Evolutionary conservation across 2,329 filamentous ascomycete species (phyloP), one percentile per base, ranked within the genome.

Genomic region (Chrysosporium queenslandicum): DNA sequence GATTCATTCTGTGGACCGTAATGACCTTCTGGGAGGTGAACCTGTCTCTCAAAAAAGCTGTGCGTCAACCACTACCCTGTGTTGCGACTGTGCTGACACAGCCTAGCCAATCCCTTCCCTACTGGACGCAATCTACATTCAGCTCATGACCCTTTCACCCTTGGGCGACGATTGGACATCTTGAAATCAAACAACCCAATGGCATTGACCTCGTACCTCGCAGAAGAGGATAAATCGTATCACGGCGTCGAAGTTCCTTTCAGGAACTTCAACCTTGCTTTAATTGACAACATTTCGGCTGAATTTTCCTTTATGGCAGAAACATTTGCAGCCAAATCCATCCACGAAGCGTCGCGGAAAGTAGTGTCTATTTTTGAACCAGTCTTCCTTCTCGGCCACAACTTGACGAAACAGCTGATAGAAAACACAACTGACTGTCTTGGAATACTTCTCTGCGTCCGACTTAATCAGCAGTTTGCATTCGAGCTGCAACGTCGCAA

Each of bases 241-340:
- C 90, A 97, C 64, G 92, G 94, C 60, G 78, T 96, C 5, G 92
- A 98, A 71, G 78, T 86, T 0, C 86, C 88, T 0, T 98, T 98
- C 68, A 83, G 89, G 37, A 90, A 94, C 64, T 96, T 95, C 74
- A 97, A 97, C 63, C 78, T 95, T 42, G 91, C 92, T 0, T 75
- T 98, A 18, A 78, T 96, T 57, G 92, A 98, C 69, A 98, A 98
- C 61, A 86, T 89, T 0, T 90, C 86, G 1, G 86, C 90, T 30
- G 94, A 98, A 67, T 98, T 97, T 69, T 89, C 87, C 2, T 97
- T 98, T 65, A 77, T 97, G 52, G 86, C 87, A 0, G 79, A 86
- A 14, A 95, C 96, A 72, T 97, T 98, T 72, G 80, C 85, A 6
- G 83, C 88, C 0, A 77, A 85, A 9, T 84, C 83, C 7, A 87